Percentiles rank a stretch among this genome's conserved stretches.
Conservation (phyloP, 257 asterid species). For the Capsicum pubescens region DNA sequence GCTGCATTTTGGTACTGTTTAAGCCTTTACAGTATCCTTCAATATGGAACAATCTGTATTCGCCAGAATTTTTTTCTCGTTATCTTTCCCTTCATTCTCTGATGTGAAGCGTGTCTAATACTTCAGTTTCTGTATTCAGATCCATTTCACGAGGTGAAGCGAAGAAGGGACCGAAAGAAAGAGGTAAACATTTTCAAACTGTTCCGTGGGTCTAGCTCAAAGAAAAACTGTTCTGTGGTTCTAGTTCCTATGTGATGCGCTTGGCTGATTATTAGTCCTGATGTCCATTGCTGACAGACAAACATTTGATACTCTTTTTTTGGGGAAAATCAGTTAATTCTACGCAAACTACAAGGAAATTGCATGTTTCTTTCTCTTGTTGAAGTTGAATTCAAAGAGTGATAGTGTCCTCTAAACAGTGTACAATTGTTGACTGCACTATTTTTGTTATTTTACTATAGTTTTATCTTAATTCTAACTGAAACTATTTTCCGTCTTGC, state of each 20-base stretch:
- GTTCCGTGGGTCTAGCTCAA: not conserved
- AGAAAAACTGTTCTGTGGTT: constrained; percentile 6
- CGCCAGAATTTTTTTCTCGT: not conserved
- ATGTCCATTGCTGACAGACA: not conserved
- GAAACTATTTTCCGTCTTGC: constrained; percentile 26
- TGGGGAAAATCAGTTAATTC: not conserved
- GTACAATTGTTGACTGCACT: not conserved
- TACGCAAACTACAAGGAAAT: not conserved
- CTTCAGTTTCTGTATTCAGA: constrained; percentile 49
- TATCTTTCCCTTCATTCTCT: not conserved
- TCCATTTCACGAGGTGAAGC: constrained; percentile 96
- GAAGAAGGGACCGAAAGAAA: constrained; percentile 80
- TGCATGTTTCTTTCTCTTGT: constrained; percentile 21
- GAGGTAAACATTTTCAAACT: constrained; percentile 53
- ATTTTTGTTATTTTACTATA: not conserved
- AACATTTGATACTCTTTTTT: not conserved
- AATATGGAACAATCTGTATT: constrained; percentile 7
- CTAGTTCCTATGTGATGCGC: constrained; percentile 23
- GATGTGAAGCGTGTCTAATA: not conserved
- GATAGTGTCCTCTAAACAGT: constrained; percentile 1
- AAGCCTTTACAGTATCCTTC: not conserved
- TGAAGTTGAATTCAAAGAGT: not conserved
- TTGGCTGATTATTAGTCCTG: constrained; percentile 2
- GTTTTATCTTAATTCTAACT: not conserved
- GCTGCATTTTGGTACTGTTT: constrained; percentile 13